phyloP scores from a whole-genome alignment of 805 yeast genomes.

The Priceomyces melissophilus region DNA sequence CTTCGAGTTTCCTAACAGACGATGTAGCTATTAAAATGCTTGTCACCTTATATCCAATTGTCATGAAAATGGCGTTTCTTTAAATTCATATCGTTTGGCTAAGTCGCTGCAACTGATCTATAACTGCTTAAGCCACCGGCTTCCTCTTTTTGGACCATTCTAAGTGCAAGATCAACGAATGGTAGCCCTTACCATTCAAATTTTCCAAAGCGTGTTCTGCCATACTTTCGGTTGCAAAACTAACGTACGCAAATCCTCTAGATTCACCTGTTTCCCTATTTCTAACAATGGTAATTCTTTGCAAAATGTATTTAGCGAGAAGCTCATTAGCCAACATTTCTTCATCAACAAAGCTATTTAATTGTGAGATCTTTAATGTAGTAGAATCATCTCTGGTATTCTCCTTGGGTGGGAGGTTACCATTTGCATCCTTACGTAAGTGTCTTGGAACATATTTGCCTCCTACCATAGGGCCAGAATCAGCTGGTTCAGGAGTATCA shows the following conservation, averaged over 20 bases:
- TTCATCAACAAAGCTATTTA: constrained; percentile 83
- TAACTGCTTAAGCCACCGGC: constrained; percentile 6
- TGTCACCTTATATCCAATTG: too few species aligned
- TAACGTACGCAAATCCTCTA: constrained; percentile 93
- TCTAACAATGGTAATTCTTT: constrained; percentile 80
- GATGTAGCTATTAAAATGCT: too few species aligned
- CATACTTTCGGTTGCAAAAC: constrained; percentile 60
- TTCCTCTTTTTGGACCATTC: constrained; percentile 48
- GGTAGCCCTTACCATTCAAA: constrained; percentile 89
- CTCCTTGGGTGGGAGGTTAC: constrained; percentile 36
- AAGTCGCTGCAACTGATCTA: too few species aligned
- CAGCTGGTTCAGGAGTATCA: constrained; percentile 24
- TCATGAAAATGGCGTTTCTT: too few species aligned
- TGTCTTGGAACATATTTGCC: constrained; percentile 45
- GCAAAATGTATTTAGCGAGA: constrained; percentile 62
- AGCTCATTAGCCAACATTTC: constrained; percentile 72
- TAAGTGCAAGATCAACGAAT: constrained; percentile 67
- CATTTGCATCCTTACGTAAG: constrained; percentile 42
- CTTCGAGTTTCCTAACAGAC: too few species aligned
- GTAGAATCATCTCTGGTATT: constrained; percentile 73
- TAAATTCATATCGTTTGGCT: too few species aligned
- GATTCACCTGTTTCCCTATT: constrained; percentile 92
- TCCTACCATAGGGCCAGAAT: constrained; percentile 19
- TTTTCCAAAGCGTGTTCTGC: constrained; percentile 77
- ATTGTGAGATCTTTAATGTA: constrained; percentile 86